Percentiles rank a stretch among this genome's conserved stretches.
Evolutionary conservation across 345 rosid genomes (phyloP).

Genomic region (Garcia nutans): DNA sequence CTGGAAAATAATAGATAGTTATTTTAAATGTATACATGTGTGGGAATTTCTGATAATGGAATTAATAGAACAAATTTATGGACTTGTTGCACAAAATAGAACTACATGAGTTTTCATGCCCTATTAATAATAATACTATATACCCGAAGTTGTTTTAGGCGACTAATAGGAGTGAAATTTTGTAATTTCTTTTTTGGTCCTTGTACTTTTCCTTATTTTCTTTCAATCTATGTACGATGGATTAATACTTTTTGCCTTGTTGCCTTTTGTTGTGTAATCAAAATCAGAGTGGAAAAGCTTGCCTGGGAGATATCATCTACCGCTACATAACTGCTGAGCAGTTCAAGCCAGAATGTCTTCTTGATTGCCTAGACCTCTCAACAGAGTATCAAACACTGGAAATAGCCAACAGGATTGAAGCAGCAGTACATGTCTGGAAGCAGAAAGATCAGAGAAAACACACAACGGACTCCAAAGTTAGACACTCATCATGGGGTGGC

Average conservation of each 20-base stretch:
- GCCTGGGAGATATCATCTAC: conserved; percentile 79
- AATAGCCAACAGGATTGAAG: conserved; percentile 81
- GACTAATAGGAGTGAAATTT: neutral
- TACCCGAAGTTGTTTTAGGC: neutral
- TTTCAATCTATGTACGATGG: neutral
- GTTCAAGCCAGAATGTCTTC: conserved; percentile 81
- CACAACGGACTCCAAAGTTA: conserved; percentile 38
- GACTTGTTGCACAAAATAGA: neutral
- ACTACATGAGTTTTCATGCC: neutral
- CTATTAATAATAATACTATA: neutral
- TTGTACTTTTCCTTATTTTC: neutral
- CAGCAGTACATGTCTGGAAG: conserved; percentile 80
- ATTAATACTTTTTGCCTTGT: neutral
- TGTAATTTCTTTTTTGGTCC: neutral
- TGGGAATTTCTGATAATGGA: neutral
- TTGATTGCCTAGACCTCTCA: conserved; percentile 83
- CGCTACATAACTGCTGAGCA: conserved; percentile 72
- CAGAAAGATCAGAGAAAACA: conserved; percentile 55
- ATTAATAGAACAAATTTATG: no score
- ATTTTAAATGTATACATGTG: neutral
- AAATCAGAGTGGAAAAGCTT: conserved; percentile 67
- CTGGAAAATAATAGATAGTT: neutral
- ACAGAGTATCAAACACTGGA: conserved; percentile 84
- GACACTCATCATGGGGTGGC: conserved; percentile 77
- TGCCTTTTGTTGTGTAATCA: conserved; percentile 2